Evolutionary conservation across 1,284 basidiomycete genomes (phyloP).

Genomic region (Malassezia slooffiae): DNA sequence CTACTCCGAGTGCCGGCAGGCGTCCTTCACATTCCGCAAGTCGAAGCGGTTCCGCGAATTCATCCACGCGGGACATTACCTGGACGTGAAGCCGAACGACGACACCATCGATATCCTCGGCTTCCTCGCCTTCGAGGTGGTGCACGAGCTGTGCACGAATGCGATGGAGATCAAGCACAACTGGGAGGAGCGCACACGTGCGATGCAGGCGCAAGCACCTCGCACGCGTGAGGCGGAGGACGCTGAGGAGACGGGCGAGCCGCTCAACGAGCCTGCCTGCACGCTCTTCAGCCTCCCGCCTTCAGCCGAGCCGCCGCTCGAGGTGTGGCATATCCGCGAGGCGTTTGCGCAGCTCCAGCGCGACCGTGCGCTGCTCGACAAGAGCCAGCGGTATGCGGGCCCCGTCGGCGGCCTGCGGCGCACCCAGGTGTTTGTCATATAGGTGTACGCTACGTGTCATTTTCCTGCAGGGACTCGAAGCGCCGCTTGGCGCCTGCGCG

Average conservation of each 20-base stretch:
- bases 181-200: conserved; percentile 22
- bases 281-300: conserved; percentile 30
- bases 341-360: conserved; percentile 38
- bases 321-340: conserved; percentile 36
- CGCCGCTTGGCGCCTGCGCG: neutral
- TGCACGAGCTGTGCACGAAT: conserved; percentile 69
- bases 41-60: conserved; percentile 92
- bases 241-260: neutral
- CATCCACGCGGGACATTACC: conserved; percentile 73
- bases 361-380: conserved; percentile 18
- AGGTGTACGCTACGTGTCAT: too few species aligned
- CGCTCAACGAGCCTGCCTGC: conserved; percentile 17
- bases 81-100: conserved; percentile 84
- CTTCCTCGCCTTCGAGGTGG: conserved; percentile 93
- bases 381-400: conserved; percentile 21
- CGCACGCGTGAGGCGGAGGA: conserved; percentile 1
- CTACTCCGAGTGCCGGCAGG: conserved; percentile 92
- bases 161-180: conserved; percentile 32
- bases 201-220: conserved; percentile 2
- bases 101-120: conserved; percentile 94
- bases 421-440: conserved; percentile 37
- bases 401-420: conserved; percentile 32
- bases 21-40: conserved; percentile 84
- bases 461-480: neutral
- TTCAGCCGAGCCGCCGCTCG: conserved; percentile 21